phyloP scores from a whole-genome alignment of 2,329 filamentous ascomycete species.

The Parastagonospora avenae region DNA sequence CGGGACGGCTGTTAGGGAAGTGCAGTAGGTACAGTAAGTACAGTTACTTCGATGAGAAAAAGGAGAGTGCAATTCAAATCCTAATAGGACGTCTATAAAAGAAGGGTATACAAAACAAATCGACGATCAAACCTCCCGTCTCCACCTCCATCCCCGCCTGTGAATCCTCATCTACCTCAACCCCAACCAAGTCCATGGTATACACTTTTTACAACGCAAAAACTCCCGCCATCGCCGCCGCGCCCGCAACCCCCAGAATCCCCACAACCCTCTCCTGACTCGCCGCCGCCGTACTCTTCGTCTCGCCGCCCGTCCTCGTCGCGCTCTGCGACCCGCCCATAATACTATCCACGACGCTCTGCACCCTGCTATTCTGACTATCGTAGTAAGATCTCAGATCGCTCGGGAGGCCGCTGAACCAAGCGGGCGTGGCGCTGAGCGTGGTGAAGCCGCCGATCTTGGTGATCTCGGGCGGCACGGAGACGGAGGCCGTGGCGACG shows the following conservation, averaged over 20 bases:
- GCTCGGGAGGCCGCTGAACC: conserved; percentile 31
- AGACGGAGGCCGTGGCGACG: conserved; percentile 23
- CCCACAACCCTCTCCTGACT: conserved; percentile 11
- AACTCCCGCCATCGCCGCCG: conserved; percentile 26
- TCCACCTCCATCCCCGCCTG: background rate
- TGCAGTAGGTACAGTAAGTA: conserved; percentile 4
- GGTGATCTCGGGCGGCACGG: conserved; percentile 22
- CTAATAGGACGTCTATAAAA: background rate
- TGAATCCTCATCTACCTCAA: background rate
- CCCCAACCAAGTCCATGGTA: no score
- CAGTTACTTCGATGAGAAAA: background rate
- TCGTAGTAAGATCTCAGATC: conserved; percentile 33
- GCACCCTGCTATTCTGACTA: conserved; percentile 18
- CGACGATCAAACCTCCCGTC: background rate
- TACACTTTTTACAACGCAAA: conserved; percentile 26
- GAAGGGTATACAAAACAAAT: background rate
- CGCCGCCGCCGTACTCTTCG: conserved; percentile 10
- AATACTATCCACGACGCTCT: conserved; percentile 22
- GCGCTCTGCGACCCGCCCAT: conserved; percentile 5
- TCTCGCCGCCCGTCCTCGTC: conserved; percentile 8
- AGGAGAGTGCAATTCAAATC: background rate
- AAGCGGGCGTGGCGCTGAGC: conserved; percentile 20
- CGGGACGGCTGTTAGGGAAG: conserved; percentile 19
- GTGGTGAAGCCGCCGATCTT: conserved; percentile 16
- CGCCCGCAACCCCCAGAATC: conserved; percentile 20